Percentiles rank a stretch among this genome's conserved stretches.
These are phyloP conservation scores for Fusarium palustre DNA, from an alignment of 2,329 filamentous ascomycete species.

Conservation along the genomic window DNA sequence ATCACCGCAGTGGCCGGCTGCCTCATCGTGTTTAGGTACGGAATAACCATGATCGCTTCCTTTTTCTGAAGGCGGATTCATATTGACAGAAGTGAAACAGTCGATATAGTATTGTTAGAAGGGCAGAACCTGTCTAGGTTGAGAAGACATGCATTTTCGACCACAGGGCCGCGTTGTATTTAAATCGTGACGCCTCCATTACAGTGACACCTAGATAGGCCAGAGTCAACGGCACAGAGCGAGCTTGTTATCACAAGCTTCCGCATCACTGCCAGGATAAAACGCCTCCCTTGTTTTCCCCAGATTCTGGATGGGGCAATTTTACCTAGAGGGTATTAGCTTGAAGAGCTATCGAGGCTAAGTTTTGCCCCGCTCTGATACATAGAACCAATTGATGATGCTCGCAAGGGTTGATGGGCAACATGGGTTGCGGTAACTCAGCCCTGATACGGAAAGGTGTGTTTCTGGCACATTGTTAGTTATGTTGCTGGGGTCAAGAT, in stretches of 20 bases:
- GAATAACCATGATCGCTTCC: slow-evolving; percentile 4
- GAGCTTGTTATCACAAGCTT: slow-evolving; percentile 24
- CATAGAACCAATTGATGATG: slow-evolving; percentile 12
- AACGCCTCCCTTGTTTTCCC: slow-evolving; percentile 20
- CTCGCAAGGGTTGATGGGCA: neutral
- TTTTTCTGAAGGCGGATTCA: slow-evolving; percentile 27
- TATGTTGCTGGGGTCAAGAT: slow-evolving; percentile 5
- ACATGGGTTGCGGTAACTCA: slow-evolving; percentile 27
- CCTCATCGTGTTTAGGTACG: slow-evolving; percentile 14
- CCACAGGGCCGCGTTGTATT: slow-evolving; percentile 19
- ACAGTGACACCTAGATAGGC: neutral
- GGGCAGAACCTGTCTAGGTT: neutral
- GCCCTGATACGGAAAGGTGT: slow-evolving; percentile 31
- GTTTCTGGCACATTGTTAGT: neutral
- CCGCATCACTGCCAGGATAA: neutral
- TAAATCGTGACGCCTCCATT: slow-evolving; percentile 26
- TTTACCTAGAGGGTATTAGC: slow-evolving; percentile 36
- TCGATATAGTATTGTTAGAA: neutral
- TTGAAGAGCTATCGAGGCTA: slow-evolving; percentile 3
- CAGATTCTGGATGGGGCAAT: slow-evolving; percentile 32
- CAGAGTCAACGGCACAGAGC: neutral
- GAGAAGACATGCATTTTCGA: neutral
- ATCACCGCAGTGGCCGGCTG: slow-evolving; percentile 7
- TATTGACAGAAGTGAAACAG: neutral
- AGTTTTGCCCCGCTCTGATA: slow-evolving; percentile 21